Base-by-base conservation (phyloP, 148 eudicot species). In the Cornus controversa region DNA sequence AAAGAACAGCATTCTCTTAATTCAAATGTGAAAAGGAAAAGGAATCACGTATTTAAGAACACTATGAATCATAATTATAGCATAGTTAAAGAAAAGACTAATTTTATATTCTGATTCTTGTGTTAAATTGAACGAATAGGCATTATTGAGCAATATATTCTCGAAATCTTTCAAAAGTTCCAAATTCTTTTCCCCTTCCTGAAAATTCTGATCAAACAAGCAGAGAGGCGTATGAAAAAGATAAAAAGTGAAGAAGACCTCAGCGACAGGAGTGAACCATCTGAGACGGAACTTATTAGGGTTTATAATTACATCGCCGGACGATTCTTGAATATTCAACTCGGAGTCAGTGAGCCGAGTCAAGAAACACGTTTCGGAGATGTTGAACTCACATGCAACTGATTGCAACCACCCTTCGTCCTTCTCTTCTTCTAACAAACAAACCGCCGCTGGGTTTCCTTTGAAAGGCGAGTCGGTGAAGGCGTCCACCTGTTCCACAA, bases 381-480 rank as follows among this genome's bases (percentile, higher is more conserved):
- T 6, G 58, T 93, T 93, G 89, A 91, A 93, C 89, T 93, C 96
- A 24, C 78, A 10, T 54, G 98, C 94, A 68, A 93, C 84, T 20
- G 88, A 80, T 76, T 90, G 96, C 22, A 93, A 79, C 98, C 96
- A 93, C 66, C 62, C 73, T 1, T 85, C 91, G 24, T 87, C 83
- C 74, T 80, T 84, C 11, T 88, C 88, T 40, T 90, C 93, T 74
- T 91, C 94, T 75, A 93, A 75, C 72, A 89, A 66, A 74, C 96
- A 91, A 15, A 93, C 96, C 13, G 90, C 98, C 22, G 95, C 97
- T 15, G 93, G 93, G 69, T 87, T 93, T 26, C 97, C 97, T 78
- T 86, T 91, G 82, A 89, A 91, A 31, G 93, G 87, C 28, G 84
- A 25, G 62, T 86, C 90, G 2, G 93, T 85, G 80, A 93, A 93